These are phyloP conservation scores for Pythium dissotocum DNA, from an alignment of 352 stramenopile species.

Conservation along the genomic window DNA sequence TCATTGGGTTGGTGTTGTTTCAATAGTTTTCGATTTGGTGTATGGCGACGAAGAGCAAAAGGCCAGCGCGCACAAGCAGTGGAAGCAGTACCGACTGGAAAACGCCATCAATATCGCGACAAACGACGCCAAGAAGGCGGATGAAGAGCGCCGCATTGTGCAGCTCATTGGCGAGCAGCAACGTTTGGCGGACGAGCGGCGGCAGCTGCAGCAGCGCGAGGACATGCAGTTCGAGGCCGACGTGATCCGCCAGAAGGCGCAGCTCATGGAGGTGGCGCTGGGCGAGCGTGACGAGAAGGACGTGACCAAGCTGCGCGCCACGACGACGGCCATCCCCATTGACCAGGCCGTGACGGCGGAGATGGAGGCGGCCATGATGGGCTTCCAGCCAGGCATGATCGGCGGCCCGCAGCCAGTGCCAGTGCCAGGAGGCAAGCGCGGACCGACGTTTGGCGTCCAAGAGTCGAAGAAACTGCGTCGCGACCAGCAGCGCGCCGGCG, in stretches of 20 bases:
- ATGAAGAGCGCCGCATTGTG: slow-evolving; percentile 84
- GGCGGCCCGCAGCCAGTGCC: slow-evolving; percentile 74
- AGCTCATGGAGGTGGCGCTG: slow-evolving; percentile 86
- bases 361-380: slow-evolving; percentile 90
- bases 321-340: slow-evolving; percentile 82
- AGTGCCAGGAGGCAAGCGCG: slow-evolving; percentile 78
- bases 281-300: slow-evolving; percentile 82
- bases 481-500: slow-evolving; percentile 77
- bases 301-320: slow-evolving; percentile 67
- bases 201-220: slow-evolving; percentile 74
- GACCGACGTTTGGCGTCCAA: slow-evolving; percentile 75
- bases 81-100: slow-evolving; percentile 84
- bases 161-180: slow-evolving; percentile 86
- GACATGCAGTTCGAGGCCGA: slow-evolving; percentile 83
- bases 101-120: slow-evolving; percentile 83
- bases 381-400: slow-evolving; percentile 75
- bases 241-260: slow-evolving; percentile 74
- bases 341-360: slow-evolving; percentile 85
- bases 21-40: slow-evolving; percentile 80
- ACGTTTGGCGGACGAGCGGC: slow-evolving; percentile 72
- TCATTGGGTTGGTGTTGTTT: too few relatives aligned
- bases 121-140: slow-evolving; percentile 84
- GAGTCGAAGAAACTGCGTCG: slow-evolving; percentile 78
- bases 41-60: slow-evolving; percentile 79
- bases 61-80: slow-evolving; percentile 71